These are phyloP conservation scores for Salix suchowensis DNA, from an alignment of 345 rosid genomes.

Conservation along the genomic window DNA sequence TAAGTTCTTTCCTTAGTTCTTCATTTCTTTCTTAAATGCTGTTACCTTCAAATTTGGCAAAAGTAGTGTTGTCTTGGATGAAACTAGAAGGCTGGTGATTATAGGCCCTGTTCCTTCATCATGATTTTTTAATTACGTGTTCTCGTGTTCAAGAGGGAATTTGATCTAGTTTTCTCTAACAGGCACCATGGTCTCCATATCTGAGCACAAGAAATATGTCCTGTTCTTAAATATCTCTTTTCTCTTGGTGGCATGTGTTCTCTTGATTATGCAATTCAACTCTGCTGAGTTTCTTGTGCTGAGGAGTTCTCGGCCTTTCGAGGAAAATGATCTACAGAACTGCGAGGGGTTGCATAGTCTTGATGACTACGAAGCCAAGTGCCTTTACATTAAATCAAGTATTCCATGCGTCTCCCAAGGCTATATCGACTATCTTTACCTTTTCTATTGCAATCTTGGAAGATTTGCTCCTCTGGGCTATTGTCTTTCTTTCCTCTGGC, in stretches of 20 bases:
- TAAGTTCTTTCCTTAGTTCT: not conserved
- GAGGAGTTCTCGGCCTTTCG: slow-evolving; percentile 18
- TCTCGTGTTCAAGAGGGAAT: not conserved
- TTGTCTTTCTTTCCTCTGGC: slow-evolving; percentile 53
- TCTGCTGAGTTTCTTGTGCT: slow-evolving; percentile 18
- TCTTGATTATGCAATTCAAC: slow-evolving; percentile 17
- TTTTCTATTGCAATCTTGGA: slow-evolving; percentile 68
- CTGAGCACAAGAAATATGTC: slow-evolving; percentile 13
- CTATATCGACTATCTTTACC: slow-evolving; percentile 56
- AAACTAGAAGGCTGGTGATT: not conserved
- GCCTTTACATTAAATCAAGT: slow-evolving; percentile 12
- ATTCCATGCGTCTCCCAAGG: slow-evolving; percentile 62
- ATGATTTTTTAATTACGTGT: not conserved
- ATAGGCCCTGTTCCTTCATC: not conserved
- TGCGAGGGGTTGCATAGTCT: slow-evolving; percentile 31
- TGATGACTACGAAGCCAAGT: slow-evolving; percentile 47
- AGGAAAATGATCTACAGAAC: slow-evolving; percentile 9
- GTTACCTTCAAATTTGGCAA: not conserved
- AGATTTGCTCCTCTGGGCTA: slow-evolving; percentile 47
- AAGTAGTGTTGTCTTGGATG: not conserved
- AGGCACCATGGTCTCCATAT: slow-evolving; percentile 20
- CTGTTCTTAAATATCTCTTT: slow-evolving; percentile 43
- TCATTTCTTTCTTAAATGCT: not conserved
- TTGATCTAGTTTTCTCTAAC: slow-evolving; percentile 17
- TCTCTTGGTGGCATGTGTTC: slow-evolving; percentile 30